These are phyloP conservation scores for Circinella minor DNA, from an alignment of 371 early-diverging fungal species.

Conservation along the genomic window DNA sequence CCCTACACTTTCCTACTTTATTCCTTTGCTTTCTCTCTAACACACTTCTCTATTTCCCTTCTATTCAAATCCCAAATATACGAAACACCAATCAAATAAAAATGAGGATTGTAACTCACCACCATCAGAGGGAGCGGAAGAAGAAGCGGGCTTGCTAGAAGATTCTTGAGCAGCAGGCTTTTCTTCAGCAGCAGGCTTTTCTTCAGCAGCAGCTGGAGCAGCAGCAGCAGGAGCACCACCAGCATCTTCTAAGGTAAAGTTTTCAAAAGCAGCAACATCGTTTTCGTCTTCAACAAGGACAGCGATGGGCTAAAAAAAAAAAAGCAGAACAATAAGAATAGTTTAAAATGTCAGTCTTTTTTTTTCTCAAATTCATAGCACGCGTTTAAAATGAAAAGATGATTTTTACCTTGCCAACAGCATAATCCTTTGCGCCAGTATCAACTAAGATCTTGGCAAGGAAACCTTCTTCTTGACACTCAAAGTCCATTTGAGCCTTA, in stretches of 20 bases:
- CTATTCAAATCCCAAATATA: too few species aligned
- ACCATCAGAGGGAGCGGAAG: conserved; percentile 51
- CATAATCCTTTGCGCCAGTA: conserved; percentile 84
- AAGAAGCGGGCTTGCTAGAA: conserved; percentile 42
- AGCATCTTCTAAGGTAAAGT: conserved; percentile 68
- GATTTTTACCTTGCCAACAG: conserved; percentile 66
- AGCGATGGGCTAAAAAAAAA: conserved; percentile 79
- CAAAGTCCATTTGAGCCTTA: conserved; percentile 99
- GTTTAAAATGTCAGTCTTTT: conserved; percentile 51
- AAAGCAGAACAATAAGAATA: not conserved
- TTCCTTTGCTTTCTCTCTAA: not conserved
- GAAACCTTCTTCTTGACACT: conserved; percentile 98
- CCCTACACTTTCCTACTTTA: not conserved
- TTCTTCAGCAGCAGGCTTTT: conserved; percentile 33
- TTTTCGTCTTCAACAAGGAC: conserved; percentile 90
- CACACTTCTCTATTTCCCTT: not conserved
- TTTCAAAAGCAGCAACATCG: conserved; percentile 86
- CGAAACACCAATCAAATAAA: not conserved
- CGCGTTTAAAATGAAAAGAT: too few species aligned
- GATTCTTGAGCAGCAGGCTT: conserved; percentile 33
- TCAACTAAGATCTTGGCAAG: conserved; percentile 93
- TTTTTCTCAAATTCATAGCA: not conserved
- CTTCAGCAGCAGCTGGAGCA: conserved; percentile 39
- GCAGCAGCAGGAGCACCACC: conserved; percentile 47
- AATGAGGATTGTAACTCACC: conserved; percentile 25